Conservation (phyloP, 306 rosid species). For the Cucurbita pepo region DNA sequence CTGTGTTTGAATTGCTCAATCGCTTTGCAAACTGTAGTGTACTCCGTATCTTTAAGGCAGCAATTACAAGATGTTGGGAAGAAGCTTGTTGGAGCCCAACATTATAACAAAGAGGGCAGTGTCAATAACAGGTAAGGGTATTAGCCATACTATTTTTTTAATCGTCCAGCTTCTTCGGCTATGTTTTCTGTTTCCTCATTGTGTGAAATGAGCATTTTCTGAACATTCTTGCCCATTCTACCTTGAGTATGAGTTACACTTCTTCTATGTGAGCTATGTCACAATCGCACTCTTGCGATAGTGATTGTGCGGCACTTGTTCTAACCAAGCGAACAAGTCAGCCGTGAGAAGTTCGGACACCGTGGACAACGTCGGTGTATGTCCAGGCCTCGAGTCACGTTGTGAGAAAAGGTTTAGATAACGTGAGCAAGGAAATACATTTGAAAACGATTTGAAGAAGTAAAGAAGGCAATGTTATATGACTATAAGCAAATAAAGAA, state of each 20-base stretch:
- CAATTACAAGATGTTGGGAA: slow-evolving; percentile 98
- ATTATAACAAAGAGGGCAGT: slow-evolving; percentile 93
- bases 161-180: not conserved
- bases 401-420: no score
- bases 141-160: not conserved
- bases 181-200: not conserved
- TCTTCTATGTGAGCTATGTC: not conserved
- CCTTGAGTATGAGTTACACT: not conserved
- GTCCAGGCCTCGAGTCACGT: no score
- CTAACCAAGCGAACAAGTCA: no score
- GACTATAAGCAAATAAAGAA: no score
- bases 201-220: not conserved
- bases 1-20: slow-evolving; percentile 21
- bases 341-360: no score
- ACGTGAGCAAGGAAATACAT: no score
- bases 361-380: no score
- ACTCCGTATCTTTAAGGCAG: slow-evolving; percentile 93
- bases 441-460: no score
- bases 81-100: slow-evolving; percentile 89
- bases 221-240: not conserved
- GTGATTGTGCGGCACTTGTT: no score
- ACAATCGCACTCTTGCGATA: no score
- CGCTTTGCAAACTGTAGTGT: slow-evolving; percentile 31
- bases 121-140: slow-evolving; percentile 69
- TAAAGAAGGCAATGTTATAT: no score